Evolutionary conservation across 2,329 filamentous ascomycete species (phyloP), one percentile per base, ranked within the genome.

Genomic region (Anthostomella pinea): DNA sequence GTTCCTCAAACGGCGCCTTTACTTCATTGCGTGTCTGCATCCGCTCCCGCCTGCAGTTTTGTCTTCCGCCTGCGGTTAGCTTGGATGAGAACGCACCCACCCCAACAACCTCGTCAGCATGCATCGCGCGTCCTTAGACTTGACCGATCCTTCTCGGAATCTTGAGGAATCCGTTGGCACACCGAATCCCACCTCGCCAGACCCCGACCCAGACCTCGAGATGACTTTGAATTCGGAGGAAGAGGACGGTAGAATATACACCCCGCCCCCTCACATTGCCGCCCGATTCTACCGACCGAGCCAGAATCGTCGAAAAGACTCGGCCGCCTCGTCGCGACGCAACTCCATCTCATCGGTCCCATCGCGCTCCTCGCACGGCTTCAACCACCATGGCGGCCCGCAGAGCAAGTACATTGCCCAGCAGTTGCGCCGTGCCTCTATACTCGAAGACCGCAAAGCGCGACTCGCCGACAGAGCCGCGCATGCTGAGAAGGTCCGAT

Each of bases 401-500:
- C 84, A 88, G 64, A 88, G 82, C 69, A 86, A 85, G 58, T 76
- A 87, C 61, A 70, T 89, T 37, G 85, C 85, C 38, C 85, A 89
- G 58, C 85, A 89, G 57, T 71, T 89, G 38, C 85, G 87, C 27
- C 81, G 87, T 35, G 82, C 85, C 31, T 87, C 84, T 11, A 90
- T 91, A 40, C 76, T 91, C 44, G 86, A 90, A 60, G 83, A 84
- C 49, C 81, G 87, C 43, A 88, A 87, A 58, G 85, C 86, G 10
- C 77, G 86, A 14, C 72, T 93, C 13, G 86, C 87, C 36, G 86
- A 90, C 60, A 73, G 86, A 38, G 87, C 87, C 18, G 84, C 84
- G 6, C 86, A 93, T 61, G 87, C 84, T 15, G 87, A 93, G 62
- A 87, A 90, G 59, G 87, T 93, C 11, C 81, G 87, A 33, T 65